Conservation (phyloP, 2,329 filamentous ascomycete genomes). For the Claviceps africana region DNA sequence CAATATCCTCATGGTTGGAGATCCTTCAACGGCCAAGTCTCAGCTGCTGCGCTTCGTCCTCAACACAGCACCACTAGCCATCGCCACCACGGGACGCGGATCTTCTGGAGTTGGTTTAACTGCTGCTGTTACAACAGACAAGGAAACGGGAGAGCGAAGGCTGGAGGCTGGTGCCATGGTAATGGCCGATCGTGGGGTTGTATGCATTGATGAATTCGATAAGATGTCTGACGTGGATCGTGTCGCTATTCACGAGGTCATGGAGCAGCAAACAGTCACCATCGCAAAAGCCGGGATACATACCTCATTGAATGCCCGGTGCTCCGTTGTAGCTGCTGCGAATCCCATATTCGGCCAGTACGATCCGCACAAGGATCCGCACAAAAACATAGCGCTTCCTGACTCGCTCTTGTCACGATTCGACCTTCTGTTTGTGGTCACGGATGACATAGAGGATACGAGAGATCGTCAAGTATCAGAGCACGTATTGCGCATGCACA, state of each 20-base stretch:
- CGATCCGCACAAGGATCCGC: conserved; percentile 94
- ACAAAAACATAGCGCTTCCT: conserved; percentile 94
- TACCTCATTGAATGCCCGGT: conserved; percentile 90
- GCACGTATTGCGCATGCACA: conserved; percentile 93
- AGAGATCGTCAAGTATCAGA: conserved; percentile 85
- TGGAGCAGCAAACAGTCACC: conserved; percentile 99
- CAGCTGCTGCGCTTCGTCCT: conserved; percentile 91
- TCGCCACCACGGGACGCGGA: conserved; percentile 90
- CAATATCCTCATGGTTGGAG: conserved; percentile 98
- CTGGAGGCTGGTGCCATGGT: conserved; percentile 98
- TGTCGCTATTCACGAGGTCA: conserved; percentile 98
- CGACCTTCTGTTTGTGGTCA: conserved; percentile 93
- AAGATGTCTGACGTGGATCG: conserved; percentile 99
- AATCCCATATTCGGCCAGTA: conserved; percentile 98
- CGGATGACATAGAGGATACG: conserved; percentile 92
- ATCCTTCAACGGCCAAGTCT: conserved; percentile 97
- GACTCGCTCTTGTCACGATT: conserved; percentile 97
- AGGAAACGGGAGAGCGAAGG: conserved; percentile 89
- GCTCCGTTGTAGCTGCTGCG: conserved; percentile 89
- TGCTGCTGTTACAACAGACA: conserved; percentile 89
- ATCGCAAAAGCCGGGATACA: conserved; percentile 98
- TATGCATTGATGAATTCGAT: conserved; percentile 98
- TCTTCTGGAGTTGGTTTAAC: conserved; percentile 97
- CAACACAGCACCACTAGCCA: conserved; percentile 90
- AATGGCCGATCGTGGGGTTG: conserved; percentile 87